phyloP scores from a whole-genome alignment of 768 basidiomycete species.

The Russula abietina region DNA sequence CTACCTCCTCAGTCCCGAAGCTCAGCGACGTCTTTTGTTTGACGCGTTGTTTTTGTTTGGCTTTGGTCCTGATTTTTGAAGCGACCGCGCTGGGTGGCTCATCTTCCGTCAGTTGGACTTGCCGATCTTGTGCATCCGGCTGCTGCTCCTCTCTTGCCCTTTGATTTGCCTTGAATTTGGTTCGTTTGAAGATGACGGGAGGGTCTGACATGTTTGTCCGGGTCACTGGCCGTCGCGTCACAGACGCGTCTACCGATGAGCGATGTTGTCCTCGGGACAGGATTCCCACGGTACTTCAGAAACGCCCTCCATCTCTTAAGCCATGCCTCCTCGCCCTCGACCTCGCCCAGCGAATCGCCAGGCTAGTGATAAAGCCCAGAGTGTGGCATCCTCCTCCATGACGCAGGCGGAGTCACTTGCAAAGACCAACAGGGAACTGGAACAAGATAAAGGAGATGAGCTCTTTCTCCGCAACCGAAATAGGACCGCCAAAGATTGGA shows the following conservation, averaged over 20 bases:
- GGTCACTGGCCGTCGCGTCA: not conserved
- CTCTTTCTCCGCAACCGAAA: conserved; percentile 64
- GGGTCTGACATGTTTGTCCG: conserved; percentile 28
- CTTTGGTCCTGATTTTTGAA: conserved; percentile 64
- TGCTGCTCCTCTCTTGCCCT: conserved; percentile 36
- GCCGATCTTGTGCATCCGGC: conserved; percentile 16
- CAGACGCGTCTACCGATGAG: not conserved
- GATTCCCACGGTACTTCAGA: conserved; percentile 20
- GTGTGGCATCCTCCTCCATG: conserved; percentile 16
- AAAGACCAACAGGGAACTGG: conserved; percentile 23
- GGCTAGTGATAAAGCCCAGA: conserved; percentile 4
- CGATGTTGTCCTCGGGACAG: not conserved
- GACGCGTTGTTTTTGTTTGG: conserved; percentile 52
- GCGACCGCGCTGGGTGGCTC: conserved; percentile 51
- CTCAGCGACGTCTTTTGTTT: conserved; percentile 66
- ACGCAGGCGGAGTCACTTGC: conserved; percentile 6
- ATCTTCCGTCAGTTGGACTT: conserved; percentile 29
- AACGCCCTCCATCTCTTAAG: conserved; percentile 6
- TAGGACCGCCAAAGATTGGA: conserved; percentile 53
- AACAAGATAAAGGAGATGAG: conserved; percentile 54
- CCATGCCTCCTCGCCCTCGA: conserved; percentile 25
- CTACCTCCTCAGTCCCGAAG: conserved; percentile 68
- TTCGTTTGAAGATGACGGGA: conserved; percentile 41
- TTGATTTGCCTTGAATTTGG: conserved; percentile 36
- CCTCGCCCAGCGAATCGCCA: conserved; percentile 24